Percentiles rank a stretch among this genome's conserved stretches.
phyloP scores from a whole-genome alignment of 2,329 filamentous ascomycete species.

The Tolypocladium album region DNA sequence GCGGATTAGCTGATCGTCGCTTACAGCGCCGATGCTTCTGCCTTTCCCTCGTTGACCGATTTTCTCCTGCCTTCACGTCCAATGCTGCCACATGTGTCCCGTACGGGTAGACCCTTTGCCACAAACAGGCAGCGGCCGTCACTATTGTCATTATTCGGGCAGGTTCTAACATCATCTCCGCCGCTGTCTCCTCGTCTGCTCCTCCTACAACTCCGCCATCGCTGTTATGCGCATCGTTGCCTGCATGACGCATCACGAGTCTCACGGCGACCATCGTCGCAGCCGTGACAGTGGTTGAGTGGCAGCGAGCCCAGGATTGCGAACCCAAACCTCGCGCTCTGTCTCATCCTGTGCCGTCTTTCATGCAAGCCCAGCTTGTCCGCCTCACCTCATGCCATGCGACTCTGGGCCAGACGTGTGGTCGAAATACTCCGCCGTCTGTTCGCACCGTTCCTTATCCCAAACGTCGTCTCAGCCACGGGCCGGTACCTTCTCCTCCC shows the following conservation, averaged over 20 bases:
- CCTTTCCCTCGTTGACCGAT: background rate
- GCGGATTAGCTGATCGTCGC: background rate
- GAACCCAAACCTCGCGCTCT: background rate
- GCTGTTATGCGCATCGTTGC: background rate
- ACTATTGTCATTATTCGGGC: background rate
- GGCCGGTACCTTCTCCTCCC: background rate
- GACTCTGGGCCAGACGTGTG: background rate
- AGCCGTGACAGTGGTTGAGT: background rate
- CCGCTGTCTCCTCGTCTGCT: background rate
- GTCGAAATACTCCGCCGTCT: background rate
- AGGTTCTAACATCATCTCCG: no score
- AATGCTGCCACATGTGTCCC: background rate
- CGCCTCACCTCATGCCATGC: conserved; percentile 4
- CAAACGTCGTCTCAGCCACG: background rate
- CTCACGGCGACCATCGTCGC: background rate
- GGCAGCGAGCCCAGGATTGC: background rate
- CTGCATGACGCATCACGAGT: background rate
- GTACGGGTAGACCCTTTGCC: background rate
- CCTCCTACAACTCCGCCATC: background rate
- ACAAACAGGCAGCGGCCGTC: background rate
- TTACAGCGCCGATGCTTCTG: background rate
- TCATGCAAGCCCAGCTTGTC: conserved; percentile 1
- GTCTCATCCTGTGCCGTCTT: conserved; percentile 1
- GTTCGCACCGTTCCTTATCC: background rate
- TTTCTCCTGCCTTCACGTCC: background rate